Evolutionary conservation across 208 protist species (phyloP).

Genomic region (Wallacemonas sp.): DNA sequence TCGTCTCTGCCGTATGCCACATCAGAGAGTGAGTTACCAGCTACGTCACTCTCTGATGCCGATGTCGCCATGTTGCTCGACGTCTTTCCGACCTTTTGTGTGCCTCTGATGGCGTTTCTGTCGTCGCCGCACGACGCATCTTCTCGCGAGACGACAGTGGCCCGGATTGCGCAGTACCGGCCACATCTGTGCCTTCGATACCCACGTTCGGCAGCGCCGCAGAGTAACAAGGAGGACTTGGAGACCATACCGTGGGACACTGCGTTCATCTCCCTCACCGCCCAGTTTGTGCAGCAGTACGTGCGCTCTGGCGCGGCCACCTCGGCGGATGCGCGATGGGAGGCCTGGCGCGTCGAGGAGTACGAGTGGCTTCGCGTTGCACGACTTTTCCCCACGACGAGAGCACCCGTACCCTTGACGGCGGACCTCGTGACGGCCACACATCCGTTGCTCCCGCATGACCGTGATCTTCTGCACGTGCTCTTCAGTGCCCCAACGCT

Average conservation of each 20-base stretch:
- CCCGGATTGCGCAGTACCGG: background rate
- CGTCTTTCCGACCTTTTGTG: constrained; percentile 60
- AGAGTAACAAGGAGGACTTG: background rate
- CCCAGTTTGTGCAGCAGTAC: background rate
- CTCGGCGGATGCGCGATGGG: constrained; percentile 20
- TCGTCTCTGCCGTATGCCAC: background rate
- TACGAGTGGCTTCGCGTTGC: constrained; percentile 87
- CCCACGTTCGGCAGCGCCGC: background rate
- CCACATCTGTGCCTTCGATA: background rate
- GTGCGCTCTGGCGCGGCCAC: background rate
- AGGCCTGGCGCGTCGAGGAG: constrained; percentile 43
- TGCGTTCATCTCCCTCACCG: background rate
- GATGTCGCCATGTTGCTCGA: constrained; percentile 19
- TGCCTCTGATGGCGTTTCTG: constrained; percentile 47
- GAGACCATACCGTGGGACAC: background rate
- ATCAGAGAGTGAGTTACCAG: too few species aligned
- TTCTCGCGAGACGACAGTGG: background rate
- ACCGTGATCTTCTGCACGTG: constrained; percentile 67
- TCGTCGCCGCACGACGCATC: background rate
- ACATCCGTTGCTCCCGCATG: constrained; percentile 37
- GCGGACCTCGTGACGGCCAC: constrained; percentile 39
- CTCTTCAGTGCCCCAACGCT: constrained; percentile 66
- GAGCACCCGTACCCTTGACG: constrained; percentile 36
- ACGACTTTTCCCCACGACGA: constrained; percentile 51
- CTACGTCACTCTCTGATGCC: background rate